Percentiles rank a stretch among this genome's conserved stretches.
These are phyloP conservation scores for Aspergillus pseudotamarii DNA, from an alignment of 2,329 filamentous ascomycete genomes.

Conservation along the genomic window DNA sequence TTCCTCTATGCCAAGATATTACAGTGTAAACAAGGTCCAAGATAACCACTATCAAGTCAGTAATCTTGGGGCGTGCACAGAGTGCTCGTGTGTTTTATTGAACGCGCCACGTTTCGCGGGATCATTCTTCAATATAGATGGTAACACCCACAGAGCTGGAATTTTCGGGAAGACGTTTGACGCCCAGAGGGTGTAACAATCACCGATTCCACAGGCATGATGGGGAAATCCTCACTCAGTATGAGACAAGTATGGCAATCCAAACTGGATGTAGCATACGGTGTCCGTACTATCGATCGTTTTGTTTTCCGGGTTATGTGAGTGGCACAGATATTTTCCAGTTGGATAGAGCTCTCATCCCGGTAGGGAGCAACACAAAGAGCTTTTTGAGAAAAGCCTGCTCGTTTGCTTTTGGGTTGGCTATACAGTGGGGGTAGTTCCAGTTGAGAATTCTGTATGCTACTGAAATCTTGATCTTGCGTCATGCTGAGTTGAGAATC, in stretches of 20 bases:
- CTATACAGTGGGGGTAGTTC: neutral
- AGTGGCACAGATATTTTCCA: neutral
- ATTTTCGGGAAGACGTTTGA: neutral
- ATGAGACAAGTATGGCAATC: neutral
- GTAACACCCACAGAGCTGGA: neutral
- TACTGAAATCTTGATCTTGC: conserved; percentile 19
- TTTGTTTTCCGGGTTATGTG: neutral
- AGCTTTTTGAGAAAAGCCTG: neutral
- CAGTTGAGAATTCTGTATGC: neutral
- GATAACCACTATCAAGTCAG: neutral
- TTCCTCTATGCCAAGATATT: neutral
- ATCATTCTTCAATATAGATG: neutral
- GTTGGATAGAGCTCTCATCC: neutral
- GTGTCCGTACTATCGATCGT: neutral
- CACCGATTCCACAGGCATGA: neutral
- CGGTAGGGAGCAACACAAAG: neutral
- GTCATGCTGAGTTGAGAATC: too few species aligned
- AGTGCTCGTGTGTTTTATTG: too few species aligned
- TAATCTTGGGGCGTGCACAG: neutral
- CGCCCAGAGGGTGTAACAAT: neutral
- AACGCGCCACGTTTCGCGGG: too few species aligned
- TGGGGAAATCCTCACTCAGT: neutral
- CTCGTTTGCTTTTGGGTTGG: neutral
- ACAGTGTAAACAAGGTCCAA: neutral
- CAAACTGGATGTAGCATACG: neutral